Evolutionary conservation across 2,329 filamentous ascomycete genomes (phyloP), one percentile per base, ranked within the genome.

Genomic region (Colletotrichum sp.): DNA sequence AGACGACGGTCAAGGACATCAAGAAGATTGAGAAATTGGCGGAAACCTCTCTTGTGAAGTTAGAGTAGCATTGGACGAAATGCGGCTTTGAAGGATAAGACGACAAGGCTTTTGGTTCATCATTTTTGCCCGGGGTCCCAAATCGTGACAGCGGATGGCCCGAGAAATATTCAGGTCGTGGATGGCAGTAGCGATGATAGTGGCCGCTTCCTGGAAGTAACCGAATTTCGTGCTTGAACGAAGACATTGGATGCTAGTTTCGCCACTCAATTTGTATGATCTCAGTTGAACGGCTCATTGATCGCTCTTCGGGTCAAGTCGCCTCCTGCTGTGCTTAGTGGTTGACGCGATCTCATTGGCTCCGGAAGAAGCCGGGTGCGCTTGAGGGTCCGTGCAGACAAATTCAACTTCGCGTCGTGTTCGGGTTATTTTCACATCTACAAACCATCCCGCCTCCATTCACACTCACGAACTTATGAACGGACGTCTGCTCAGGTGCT

Each of bases 381-480:
- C 21, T 16, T 2, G 1, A 4, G 16, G 21, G 8, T 1, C 26
- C n/a, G 55, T 52, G 44, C 44, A 15, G 55, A 18, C 24, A 59
- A 16, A 18, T 13, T 59, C 55, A 28, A 59, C 55, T 28, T 59
- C 15, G 55, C 55, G 55, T 28, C 55, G 55, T 26, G 55, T 16
- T 4, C 21, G 26, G 26, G 10, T 26, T 28, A 16, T 18, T 59
- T 28, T 59, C 55, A 59, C 55, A 9, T 1, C 55, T 59, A 4
- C 55, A 52, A 52, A 52, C 8, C 55, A 59, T 59, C 55, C 8
- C 4, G n/a, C 64, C 79, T 64, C 44, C 49, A 15, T 30, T 57
- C 55, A 28, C 55, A 18, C 13, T 16, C 55, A 28, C 21, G 26
- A 28, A 59, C 55, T 59, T 18, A 59, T 59, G 55, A 59, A 21